Conservation (phyloP, 1,284 basidiomycete species). For the Puccinia novopanici region DNA sequence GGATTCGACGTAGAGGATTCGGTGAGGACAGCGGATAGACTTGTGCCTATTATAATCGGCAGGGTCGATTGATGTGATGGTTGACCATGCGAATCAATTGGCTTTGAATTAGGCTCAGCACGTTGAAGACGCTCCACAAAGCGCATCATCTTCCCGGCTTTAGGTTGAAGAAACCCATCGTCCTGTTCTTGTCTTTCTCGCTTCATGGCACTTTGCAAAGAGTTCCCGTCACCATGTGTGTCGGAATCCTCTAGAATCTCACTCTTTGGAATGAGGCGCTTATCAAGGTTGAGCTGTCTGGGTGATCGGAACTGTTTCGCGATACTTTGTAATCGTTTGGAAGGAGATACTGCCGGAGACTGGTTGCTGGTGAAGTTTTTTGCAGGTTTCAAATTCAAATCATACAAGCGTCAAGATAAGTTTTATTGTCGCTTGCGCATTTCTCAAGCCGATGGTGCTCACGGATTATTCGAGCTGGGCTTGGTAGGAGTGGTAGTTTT, state of each 20-base stretch:
- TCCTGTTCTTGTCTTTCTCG: conserved; percentile 37
- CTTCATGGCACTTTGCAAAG: conserved; percentile 1
- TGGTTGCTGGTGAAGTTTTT: neutral
- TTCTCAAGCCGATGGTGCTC: neutral
- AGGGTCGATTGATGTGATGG: neutral
- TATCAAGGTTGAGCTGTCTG: neutral
- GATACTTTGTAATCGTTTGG: neutral
- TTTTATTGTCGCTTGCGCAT: neutral
- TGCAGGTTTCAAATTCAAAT: neutral
- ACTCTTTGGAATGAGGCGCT: conserved; percentile 19
- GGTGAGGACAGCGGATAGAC: neutral
- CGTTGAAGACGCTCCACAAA: conserved; percentile 42
- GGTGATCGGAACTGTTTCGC: conserved; percentile 5
- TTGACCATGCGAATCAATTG: neutral
- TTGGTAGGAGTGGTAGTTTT: conserved; percentile 20
- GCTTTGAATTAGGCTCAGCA: neutral
- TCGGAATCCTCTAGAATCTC: neutral
- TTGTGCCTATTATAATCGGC: neutral
- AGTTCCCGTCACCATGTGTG: neutral
- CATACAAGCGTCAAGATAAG: neutral
- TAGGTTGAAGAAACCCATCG: conserved; percentile 44
- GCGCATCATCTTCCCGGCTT: conserved; percentile 46
- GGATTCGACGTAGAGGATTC: neutral
- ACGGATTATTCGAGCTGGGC: conserved; percentile 7
- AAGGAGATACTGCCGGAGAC: conserved; percentile 22